phyloP scores from a whole-genome alignment of 768 basidiomycete species.

The Pleurotus salmoneostramineus region DNA sequence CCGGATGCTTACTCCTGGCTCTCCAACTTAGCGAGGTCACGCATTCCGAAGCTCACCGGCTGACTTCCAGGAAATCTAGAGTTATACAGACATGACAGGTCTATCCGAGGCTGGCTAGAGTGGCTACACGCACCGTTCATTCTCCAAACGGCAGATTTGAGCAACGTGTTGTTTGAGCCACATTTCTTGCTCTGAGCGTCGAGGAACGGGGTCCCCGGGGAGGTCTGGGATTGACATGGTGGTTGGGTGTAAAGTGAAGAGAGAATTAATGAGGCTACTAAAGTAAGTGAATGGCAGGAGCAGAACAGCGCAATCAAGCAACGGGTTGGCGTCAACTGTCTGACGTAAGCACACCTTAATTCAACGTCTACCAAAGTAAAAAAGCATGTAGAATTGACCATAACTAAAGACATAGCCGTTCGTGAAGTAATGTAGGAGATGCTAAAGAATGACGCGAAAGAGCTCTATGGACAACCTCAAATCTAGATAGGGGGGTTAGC shows the following conservation, averaged over 20 bases:
- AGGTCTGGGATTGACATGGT: constrained; percentile 52
- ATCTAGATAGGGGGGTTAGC: background rate
- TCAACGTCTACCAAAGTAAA: background rate
- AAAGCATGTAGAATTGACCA: background rate
- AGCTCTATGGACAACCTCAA: constrained; percentile 11
- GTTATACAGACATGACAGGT: constrained; percentile 8
- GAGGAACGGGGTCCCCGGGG: constrained; percentile 56
- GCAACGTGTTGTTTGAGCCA: constrained; percentile 68
- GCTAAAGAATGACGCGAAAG: background rate
- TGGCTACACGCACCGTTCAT: constrained; percentile 45
- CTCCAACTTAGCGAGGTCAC: constrained; percentile 75
- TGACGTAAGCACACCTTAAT: background rate
- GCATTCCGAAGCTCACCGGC: constrained; percentile 81
- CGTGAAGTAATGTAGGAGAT: constrained; percentile 4
- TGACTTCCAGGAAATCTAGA: constrained; percentile 92
- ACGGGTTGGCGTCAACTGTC: background rate
- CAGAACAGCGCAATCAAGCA: background rate
- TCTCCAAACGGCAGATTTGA: constrained; percentile 57
- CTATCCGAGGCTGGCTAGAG: background rate
- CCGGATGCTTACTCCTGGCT: constrained; percentile 62
- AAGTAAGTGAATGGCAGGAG: background rate
- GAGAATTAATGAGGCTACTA: background rate
- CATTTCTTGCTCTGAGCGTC: constrained; percentile 53
- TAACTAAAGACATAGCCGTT: constrained; percentile 6
- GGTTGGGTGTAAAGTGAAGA: constrained; percentile 30